Evolutionary conservation across 2,329 filamentous ascomycete species (phyloP), one percentile per base, ranked within the genome.

Genomic region (Chaetomiaceae sp.): DNA sequence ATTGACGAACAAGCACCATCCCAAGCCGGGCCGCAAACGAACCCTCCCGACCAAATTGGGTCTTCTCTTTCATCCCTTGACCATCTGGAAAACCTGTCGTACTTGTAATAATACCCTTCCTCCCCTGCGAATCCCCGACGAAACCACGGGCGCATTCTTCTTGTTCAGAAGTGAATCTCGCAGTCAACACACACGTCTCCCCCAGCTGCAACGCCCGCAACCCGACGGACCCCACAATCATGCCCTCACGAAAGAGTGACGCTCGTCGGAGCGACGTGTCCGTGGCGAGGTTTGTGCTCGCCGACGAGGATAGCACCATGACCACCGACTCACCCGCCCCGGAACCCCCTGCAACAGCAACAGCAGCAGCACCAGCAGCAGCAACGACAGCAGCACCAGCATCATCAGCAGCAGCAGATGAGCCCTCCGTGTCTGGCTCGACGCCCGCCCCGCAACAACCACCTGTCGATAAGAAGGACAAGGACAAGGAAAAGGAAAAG

Each of bases 231-330:
- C 16, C 41, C 30, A 49, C 42, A 57, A 55, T 59, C 48, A 82
- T 82, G 79, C 76, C 79, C 42, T 72, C 78, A 21, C 73, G 75
- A 47, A 83, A 83, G 64, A 76, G 73, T 56, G 77, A 79, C 58
- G 60, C 48, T 30, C 56, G 59, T 30, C 50, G 56, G 67, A 73
- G 70, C 68, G 72, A 76, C 57, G 70, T 69, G 38, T 73, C 76
- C 10, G 70, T 69, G 47, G 70, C 73, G 8, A 68, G 70, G 30
- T 72, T 75, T 40, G 70, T 70, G 34, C 69, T 68, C 23, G 68
- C 69, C 55, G 74, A 77, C 41, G 72, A 75, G 40, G 66, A 67
- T 47, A 57, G 40, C 33, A 14, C 51, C 43, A 60, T 56, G 54
- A 33, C 52, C 31, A 54, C 48, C 23, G 48, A 53, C 2, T 16